A percentile compares a stretch with the other conserved stretches of the same genome.
These are phyloP conservation scores for Metroxylon sagu DNA, from an alignment of 176 grass and related monocot genomes.

Conservation along the genomic window DNA sequence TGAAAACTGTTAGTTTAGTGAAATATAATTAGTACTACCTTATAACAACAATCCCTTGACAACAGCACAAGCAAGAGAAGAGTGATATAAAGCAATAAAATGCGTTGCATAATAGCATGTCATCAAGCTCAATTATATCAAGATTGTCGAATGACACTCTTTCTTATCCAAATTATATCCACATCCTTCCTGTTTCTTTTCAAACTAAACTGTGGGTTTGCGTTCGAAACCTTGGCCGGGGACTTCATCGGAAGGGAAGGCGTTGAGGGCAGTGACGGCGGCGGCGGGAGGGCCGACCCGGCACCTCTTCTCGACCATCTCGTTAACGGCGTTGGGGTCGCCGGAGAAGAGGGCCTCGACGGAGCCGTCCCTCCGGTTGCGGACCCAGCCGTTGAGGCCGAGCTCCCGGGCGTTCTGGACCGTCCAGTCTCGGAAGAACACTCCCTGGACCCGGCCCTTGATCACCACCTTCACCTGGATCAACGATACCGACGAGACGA, in stretches of 20 bases:
- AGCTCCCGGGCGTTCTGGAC: constrained; percentile 55
- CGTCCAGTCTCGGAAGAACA: constrained; percentile 79
- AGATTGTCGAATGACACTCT: no score
- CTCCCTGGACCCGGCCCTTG: constrained; percentile 76
- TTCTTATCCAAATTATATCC: no score
- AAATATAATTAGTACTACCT: no score
- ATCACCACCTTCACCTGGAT: constrained; percentile 40
- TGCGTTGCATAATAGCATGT: no score
- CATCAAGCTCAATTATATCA: no score
- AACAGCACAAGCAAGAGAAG: no score
- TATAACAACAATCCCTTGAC: no score
- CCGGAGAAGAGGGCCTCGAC: constrained; percentile 80
- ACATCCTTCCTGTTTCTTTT: no score
- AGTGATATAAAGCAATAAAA: no score
- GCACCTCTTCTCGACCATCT: constrained; percentile 54
- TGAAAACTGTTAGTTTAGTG: no score
- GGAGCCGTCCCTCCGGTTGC: constrained; percentile 67
- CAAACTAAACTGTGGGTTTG: constrained; percentile 45
- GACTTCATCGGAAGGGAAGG: constrained; percentile 46
- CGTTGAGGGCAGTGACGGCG: constrained; percentile 46
- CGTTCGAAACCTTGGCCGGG: constrained; percentile 46
- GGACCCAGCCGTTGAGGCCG: constrained; percentile 67
- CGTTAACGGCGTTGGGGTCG: constrained; percentile 36
- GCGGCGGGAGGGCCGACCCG: constrained; percentile 29
- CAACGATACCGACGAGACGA: background rate